Evolutionary conservation across 139 green algal genomes (phyloP).

Genomic region (Axilococcus clingmanii): DNA sequence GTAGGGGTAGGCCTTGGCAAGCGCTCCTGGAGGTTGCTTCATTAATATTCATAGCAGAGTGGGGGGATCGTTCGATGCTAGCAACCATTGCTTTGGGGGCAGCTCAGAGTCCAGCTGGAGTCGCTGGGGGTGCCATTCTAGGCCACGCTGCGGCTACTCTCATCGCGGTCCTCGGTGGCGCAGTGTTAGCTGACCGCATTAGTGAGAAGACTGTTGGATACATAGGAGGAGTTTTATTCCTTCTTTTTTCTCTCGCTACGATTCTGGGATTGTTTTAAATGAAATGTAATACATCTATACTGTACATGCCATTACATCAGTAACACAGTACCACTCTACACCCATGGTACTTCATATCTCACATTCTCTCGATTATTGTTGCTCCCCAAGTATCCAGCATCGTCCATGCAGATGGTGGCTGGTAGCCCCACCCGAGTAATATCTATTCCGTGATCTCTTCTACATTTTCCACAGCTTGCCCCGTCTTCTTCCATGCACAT

Average conservation of each 20-base stretch:
- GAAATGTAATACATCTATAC: not conserved
- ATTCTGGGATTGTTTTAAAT: constrained; percentile 40
- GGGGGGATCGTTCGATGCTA: constrained; percentile 92
- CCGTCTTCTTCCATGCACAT: too few relatives aligned
- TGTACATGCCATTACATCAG: too few relatives aligned
- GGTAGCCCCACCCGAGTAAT: too few relatives aligned
- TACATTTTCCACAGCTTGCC: too few relatives aligned
- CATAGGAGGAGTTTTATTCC: constrained; percentile 72
- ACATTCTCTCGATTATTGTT: too few relatives aligned
- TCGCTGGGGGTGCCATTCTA: constrained; percentile 75
- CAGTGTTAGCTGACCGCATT: constrained; percentile 73
- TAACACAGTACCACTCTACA: too few relatives aligned
- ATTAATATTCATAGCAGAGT: constrained; percentile 92
- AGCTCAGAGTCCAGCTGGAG: constrained; percentile 77
- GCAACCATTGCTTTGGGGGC: constrained; percentile 91
- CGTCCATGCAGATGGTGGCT: too few relatives aligned
- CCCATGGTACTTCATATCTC: too few relatives aligned
- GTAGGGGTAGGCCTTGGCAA: constrained; percentile 2
- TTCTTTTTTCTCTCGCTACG: constrained; percentile 83
- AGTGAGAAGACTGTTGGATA: constrained; percentile 78
- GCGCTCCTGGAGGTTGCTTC: constrained; percentile 44
- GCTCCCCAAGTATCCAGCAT: too few relatives aligned
- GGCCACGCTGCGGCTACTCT: constrained; percentile 82
- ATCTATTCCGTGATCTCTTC: too few relatives aligned
- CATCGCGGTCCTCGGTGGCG: constrained; percentile 83